Percentiles rank a stretch among this genome's conserved stretches.
These are phyloP conservation scores for Magnaporthiopsis incrustans DNA, from an alignment of 2,329 filamentous ascomycete species.

Conservation along the genomic window DNA sequence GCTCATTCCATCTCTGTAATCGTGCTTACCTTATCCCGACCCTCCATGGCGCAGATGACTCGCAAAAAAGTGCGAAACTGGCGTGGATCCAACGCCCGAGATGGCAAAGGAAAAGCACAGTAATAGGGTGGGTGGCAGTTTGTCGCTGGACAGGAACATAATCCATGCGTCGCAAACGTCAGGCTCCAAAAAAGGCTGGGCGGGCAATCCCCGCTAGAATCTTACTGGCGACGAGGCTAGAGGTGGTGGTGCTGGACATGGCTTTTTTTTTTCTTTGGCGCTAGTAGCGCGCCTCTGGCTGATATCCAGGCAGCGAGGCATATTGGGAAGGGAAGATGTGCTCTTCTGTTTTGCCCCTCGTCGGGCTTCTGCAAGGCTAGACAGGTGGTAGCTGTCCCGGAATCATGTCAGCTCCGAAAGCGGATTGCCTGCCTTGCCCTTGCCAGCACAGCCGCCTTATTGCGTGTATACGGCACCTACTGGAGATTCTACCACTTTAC, in stretches of 20 bases:
- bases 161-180: not conserved
- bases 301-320: not conserved
- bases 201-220: not conserved
- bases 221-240: not conserved
- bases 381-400: too few species aligned
- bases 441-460: not conserved
- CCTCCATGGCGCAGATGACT: not conserved
- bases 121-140: too few species aligned
- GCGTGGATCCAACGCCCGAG: not conserved
- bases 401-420: not conserved
- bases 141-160: not conserved
- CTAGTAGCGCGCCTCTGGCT: not conserved
- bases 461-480: not conserved
- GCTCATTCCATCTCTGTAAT: not conserved
- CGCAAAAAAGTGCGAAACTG: not conserved
- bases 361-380: not conserved
- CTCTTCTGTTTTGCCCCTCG: not conserved
- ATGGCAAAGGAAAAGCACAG: not conserved
- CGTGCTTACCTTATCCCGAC: not conserved
- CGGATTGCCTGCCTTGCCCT: not conserved
- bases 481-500: not conserved
- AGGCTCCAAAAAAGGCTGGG: not conserved
- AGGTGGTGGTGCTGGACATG: too few species aligned
- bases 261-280: not conserved
- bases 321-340: not conserved